Conservation (phyloP, 106 monocot species). For the Dioscorea dumetorum region DNA sequence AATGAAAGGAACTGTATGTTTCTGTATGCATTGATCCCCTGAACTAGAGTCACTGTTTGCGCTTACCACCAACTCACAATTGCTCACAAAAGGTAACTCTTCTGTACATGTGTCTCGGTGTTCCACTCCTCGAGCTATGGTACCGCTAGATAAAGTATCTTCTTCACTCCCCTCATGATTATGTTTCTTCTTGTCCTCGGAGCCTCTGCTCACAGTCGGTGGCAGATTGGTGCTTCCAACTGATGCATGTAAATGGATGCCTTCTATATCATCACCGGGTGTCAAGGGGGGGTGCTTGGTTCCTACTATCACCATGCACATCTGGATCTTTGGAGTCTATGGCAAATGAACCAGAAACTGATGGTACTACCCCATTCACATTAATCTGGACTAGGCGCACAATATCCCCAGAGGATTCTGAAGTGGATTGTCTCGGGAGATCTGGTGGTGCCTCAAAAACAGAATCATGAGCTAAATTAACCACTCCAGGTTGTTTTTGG, state of each 20-base stretch:
- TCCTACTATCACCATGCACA: slow-evolving; percentile 10
- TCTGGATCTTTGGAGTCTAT: background rate
- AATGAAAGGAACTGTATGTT: background rate
- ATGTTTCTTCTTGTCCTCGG: slow-evolving; percentile 2
- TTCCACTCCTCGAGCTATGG: slow-evolving; percentile 8
- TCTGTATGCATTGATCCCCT: background rate
- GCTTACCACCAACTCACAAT: background rate
- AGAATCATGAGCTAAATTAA: background rate
- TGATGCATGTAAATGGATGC: slow-evolving; percentile 13
- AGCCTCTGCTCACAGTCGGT: background rate
- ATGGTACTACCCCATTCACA: too few relatives aligned
- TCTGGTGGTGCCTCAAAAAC: background rate
- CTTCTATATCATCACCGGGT: slow-evolving; percentile 1
- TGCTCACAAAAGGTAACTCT: background rate
- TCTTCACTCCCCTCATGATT: slow-evolving; percentile 33
- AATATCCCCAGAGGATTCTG: slow-evolving; percentile 7
- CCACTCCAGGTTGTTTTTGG: background rate
- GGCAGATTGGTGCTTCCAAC: slow-evolving; percentile 21
- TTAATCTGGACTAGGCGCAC: too few relatives aligned
- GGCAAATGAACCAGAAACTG: background rate
- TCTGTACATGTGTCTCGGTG: background rate
- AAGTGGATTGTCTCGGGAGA: background rate
- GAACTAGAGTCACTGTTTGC: background rate
- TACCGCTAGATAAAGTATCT: slow-evolving; percentile 44
- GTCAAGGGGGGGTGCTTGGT: slow-evolving; percentile 2